Percentiles rank a stretch among this genome's conserved stretches.
Conservation (phyloP, 1,284 basidiomycete species). For the Cutaneotrichosporon sp. region DNA sequence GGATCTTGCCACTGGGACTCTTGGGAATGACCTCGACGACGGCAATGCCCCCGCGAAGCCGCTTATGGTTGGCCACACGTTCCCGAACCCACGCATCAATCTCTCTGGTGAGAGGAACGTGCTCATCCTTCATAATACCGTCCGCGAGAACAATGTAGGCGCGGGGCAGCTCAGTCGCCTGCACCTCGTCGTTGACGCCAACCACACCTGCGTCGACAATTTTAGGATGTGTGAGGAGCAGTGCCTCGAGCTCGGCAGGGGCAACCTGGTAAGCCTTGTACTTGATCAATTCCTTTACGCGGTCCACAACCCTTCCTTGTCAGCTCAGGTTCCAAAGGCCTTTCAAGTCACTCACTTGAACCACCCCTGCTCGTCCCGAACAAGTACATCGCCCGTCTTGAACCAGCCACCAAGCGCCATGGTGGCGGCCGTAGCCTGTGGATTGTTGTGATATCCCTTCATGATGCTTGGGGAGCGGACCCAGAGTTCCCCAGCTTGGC, state of each 20-base stretch:
- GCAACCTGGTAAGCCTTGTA: slow-evolving; percentile 62
- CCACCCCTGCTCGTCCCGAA: slow-evolving; percentile 58
- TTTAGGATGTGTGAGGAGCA: slow-evolving; percentile 65
- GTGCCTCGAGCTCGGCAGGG: slow-evolving; percentile 71
- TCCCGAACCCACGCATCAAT: slow-evolving; percentile 60
- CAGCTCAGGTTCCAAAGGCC: slow-evolving; percentile 26
- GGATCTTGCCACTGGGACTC: slow-evolving; percentile 39
- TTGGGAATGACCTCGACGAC: slow-evolving; percentile 51
- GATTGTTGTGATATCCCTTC: slow-evolving; percentile 66
- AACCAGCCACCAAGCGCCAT: slow-evolving; percentile 57
- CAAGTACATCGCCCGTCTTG: slow-evolving; percentile 70
- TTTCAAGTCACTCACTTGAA: slow-evolving; percentile 46
- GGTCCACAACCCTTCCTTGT: slow-evolving; percentile 47
- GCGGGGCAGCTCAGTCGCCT: slow-evolving; percentile 71
- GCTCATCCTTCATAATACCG: slow-evolving; percentile 38
- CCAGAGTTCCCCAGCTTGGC: slow-evolving; percentile 74
- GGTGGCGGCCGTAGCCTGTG: slow-evolving; percentile 59
- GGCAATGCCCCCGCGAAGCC: slow-evolving; percentile 49
- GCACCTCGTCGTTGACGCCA: slow-evolving; percentile 57
- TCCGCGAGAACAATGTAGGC: slow-evolving; percentile 57
- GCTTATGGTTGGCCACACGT: slow-evolving; percentile 53
- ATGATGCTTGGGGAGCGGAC: slow-evolving; percentile 69
- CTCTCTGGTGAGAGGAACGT: slow-evolving; percentile 49
- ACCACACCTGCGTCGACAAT: slow-evolving; percentile 67
- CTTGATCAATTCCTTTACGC: slow-evolving; percentile 74